These are phyloP conservation scores for Fonsecaea monophora DNA, from an alignment of 2,329 filamentous ascomycete species.

Conservation along the genomic window DNA sequence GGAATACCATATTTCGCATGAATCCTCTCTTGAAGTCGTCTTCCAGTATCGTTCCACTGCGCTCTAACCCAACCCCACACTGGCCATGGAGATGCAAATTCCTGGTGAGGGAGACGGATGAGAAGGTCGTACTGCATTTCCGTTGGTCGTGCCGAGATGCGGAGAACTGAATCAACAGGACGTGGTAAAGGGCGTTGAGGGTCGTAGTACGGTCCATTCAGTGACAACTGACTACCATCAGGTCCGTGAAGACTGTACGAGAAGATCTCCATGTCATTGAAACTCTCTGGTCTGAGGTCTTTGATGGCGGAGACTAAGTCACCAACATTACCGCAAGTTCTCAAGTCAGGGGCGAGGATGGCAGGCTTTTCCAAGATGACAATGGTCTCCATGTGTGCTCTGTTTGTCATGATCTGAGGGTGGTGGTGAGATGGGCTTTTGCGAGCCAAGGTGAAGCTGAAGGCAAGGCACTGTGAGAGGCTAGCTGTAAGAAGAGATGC, in stretches of 20 bases:
- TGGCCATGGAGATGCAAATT: background rate
- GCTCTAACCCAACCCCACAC: background rate
- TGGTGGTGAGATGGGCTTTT: background rate
- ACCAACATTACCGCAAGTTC: background rate
- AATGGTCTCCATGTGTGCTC: constrained; percentile 7
- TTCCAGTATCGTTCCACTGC: constrained; percentile 1
- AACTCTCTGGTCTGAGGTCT: background rate
- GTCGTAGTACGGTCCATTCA: background rate
- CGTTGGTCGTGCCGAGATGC: background rate
- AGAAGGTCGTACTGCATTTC: background rate
- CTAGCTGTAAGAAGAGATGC: background rate
- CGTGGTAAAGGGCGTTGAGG: background rate
- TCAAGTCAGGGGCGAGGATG: constrained; percentile 13
- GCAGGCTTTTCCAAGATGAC: constrained; percentile 15
- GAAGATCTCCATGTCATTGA: constrained; percentile 8
- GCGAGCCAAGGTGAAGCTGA: background rate
- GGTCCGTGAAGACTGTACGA: background rate
- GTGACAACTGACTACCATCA: background rate
- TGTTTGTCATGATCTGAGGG: background rate
- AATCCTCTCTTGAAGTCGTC: background rate
- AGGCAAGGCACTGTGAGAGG: background rate
- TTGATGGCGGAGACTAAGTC: background rate
- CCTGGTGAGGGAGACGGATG: background rate
- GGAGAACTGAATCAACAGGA: background rate
- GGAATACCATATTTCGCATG: background rate